Base-by-base conservation (phyloP, 139 green algal genomes). In the Protoeuglena noctilucae region DNA sequence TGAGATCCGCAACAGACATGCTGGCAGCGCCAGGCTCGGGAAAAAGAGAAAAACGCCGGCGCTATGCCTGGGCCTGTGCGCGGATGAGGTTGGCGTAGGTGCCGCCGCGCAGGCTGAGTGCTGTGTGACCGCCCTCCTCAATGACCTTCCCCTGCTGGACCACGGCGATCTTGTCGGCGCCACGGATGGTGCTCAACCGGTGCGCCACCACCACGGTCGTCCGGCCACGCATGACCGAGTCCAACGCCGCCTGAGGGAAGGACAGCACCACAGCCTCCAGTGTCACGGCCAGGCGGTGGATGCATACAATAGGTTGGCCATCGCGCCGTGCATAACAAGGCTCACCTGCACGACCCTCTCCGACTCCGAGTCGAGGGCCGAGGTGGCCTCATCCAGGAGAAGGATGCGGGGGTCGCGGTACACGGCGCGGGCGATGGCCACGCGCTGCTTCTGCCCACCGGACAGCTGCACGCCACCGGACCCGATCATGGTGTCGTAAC, bases 171-270 rank as follows among this genome's bases (percentile, higher is more conserved):
- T 72, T 62, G 61, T 93, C 84, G 3, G 83, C 76, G 54, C 83
- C 73, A 61, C 79, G 78, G 25, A 94, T 71, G 18, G 84, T 94
- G 51, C 59, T 78, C 27, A 94, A 68, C n/a, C 84, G 65, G 57
- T 94, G 85, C 25, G 85, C 85, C n/a, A 94, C 72, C 18, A 93
- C 77, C 24, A 94, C 53, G 19, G 73, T 88, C 3, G 85, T 87
- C 28, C 72, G 70, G 2, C 62, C 27, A 34, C 86, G 25, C 67
- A 78, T 78, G 19, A 78, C 48, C 24, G 9, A 46, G 26, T 86
- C 77, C 41, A 85, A 62, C 18, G 77, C 68, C 6, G 61, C 48
- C 41, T 60, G 52, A 39, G n/a, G n/a, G n/a, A n/a, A n/a, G n/a
- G n/a, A n/a, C n/a, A n/a, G n/a, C n/a, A n/a, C n/a, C n/a, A n/a